These are phyloP conservation scores for Strombidium stylifer DNA, from an alignment of 73 alveolate species.

Conservation along the genomic window DNA sequence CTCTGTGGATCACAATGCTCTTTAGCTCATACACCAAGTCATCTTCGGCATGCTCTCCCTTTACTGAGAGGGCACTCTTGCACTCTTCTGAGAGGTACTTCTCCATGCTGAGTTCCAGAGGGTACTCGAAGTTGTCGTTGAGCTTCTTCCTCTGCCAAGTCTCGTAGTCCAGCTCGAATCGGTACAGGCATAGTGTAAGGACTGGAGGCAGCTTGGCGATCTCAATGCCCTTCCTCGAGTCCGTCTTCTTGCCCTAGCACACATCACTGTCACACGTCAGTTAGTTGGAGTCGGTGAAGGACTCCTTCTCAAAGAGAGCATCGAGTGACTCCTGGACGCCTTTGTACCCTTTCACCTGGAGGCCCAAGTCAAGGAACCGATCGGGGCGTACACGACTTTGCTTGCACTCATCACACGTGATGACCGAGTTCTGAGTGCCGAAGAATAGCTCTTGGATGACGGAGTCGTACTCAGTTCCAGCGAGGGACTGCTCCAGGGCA, in stretches of 20 bases:
- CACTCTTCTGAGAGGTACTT: no score
- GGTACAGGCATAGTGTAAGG: conserved; percentile 79
- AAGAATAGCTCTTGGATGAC: conserved; percentile 67
- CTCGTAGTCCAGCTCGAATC: conserved; percentile 91
- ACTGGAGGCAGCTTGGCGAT: conserved; percentile 86
- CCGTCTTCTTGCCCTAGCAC: conserved; percentile 82
- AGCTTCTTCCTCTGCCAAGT: conserved; percentile 90
- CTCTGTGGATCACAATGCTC: conserved; percentile 95
- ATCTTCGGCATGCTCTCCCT: no score
- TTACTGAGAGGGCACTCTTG: no score
- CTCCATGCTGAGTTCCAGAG: conserved; percentile 90
- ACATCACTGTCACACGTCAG: conserved; percentile 84
- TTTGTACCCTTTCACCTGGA: conserved; percentile 78
- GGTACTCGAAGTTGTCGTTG: conserved; percentile 89
- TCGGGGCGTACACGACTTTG: conserved; percentile 77
- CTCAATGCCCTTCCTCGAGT: conserved; percentile 82
- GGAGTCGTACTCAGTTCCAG: conserved; percentile 78
- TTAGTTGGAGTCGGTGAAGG: conserved; percentile 78
- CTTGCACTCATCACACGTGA: conserved; percentile 80
- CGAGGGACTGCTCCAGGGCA: conserved; percentile 81
- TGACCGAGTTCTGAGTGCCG: conserved; percentile 73
- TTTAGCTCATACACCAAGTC: conserved; percentile 84
- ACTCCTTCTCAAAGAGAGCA: conserved; percentile 66
- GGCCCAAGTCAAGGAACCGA: conserved; percentile 76
- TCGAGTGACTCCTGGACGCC: conserved; percentile 78